A percentile compares a stretch with the other conserved stretches of the same genome.
Conservation (phyloP, 441 rosid species). For the Capsella rubella region DNA sequence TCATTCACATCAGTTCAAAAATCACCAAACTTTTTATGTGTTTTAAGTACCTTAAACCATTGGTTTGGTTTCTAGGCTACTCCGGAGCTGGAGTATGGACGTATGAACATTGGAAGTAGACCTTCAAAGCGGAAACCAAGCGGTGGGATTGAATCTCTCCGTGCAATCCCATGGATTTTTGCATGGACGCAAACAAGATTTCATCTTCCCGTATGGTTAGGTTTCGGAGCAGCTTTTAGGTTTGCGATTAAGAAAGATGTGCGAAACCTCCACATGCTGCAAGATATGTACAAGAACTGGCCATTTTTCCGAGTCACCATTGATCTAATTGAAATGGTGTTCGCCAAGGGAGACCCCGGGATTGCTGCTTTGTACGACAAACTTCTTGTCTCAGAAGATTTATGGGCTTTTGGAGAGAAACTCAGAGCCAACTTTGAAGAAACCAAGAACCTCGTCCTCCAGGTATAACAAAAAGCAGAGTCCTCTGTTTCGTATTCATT, state of each 20-base stretch:
- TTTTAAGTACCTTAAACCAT: slow-evolving; percentile 1
- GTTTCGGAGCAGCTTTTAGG: slow-evolving; percentile 83
- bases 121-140: slow-evolving; percentile 95
- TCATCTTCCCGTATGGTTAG: slow-evolving; percentile 96
- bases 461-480: slow-evolving; percentile 51
- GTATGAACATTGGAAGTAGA: slow-evolving; percentile 98
- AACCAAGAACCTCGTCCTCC: slow-evolving; percentile 83
- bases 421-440: slow-evolving; percentile 75
- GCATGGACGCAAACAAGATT: slow-evolving; percentile 99
- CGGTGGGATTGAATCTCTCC: slow-evolving; percentile 94
- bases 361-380: slow-evolving; percentile 83
- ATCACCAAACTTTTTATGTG: background rate
- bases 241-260: slow-evolving; percentile 63
- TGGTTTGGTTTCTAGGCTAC: slow-evolving; percentile 67
- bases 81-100: slow-evolving; percentile 93
- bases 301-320: slow-evolving; percentile 94
- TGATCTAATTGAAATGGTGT: slow-evolving; percentile 97
- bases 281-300: slow-evolving; percentile 85
- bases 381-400: slow-evolving; percentile 85
- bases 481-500: background rate
- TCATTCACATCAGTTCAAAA: background rate
- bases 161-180: slow-evolving; percentile 99
- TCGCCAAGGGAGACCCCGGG: slow-evolving; percentile 93
- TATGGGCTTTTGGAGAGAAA: slow-evolving; percentile 78
- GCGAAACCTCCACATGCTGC: slow-evolving; percentile 82